A percentile compares a stretch with the other conserved stretches of the same genome.
These are phyloP conservation scores for Penicillium thymicola DNA, from an alignment of 2,329 filamentous ascomycete genomes.

Conservation along the genomic window DNA sequence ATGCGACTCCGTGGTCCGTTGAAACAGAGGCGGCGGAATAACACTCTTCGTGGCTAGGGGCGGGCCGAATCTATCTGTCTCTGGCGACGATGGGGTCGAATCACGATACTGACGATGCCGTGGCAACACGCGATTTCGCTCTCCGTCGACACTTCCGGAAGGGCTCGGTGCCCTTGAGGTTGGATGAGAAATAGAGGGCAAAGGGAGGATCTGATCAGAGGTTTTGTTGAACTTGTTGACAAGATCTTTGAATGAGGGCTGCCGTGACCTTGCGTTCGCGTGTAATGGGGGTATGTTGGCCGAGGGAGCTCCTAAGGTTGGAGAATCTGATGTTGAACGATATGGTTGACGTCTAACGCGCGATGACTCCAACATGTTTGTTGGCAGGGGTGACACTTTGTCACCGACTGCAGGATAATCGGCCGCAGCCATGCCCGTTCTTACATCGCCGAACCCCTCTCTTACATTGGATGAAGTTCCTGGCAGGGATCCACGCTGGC, in stretches of 20 bases:
- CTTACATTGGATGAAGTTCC: conserved; percentile 26
- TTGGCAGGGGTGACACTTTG: conserved; percentile 27
- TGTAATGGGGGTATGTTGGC: conserved; percentile 13
- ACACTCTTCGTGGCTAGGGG: neutral
- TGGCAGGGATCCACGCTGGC: conserved; percentile 40
- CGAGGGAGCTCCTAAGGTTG: conserved; percentile 18
- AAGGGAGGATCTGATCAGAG: conserved; percentile 44
- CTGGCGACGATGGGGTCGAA: conserved; percentile 13
- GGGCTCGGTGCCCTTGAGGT: conserved; percentile 38
- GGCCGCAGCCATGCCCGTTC: conserved; percentile 19
- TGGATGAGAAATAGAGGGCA: conserved; percentile 36
- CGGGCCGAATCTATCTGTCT: neutral
- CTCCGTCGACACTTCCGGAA: conserved; percentile 24
- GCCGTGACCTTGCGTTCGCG: conserved; percentile 35
- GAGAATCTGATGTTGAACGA: conserved; percentile 35
- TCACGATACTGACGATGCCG: conserved; percentile 23
- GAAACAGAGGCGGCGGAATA: conserved; percentile 19
- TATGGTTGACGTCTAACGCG: conserved; percentile 24
- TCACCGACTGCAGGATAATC: conserved; percentile 15
- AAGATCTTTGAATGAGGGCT: conserved; percentile 76
- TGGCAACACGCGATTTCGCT: conserved; percentile 30
- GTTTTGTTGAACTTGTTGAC: conserved; percentile 74
- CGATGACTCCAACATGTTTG: conserved; percentile 24
- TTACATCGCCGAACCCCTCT: conserved; percentile 15
- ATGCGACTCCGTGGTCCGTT: conserved; percentile 30